Evolutionary conservation across 1,284 basidiomycete genomes (phyloP).

Genomic region (Moniliella sp.): DNA sequence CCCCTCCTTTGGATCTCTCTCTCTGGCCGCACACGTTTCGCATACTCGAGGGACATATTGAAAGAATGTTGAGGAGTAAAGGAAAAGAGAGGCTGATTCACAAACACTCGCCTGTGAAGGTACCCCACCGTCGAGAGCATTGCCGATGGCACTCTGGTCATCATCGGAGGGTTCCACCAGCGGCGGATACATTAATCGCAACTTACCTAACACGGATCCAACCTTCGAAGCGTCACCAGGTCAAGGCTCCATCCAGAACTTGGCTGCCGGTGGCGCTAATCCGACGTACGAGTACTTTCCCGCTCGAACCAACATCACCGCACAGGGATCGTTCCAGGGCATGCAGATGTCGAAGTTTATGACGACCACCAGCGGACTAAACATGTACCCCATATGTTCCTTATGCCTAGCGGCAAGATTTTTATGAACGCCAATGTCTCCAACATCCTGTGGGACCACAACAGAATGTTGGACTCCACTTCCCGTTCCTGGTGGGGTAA

Average conservation of each 20-base stretch:
- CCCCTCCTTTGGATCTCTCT: no score
- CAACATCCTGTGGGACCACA: conserved; percentile 24
- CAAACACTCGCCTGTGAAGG: conserved; percentile 21
- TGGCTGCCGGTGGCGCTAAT: conserved; percentile 11
- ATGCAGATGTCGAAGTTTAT: conserved; percentile 16
- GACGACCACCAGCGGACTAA: conserved; percentile 24
- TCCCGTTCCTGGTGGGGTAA: conserved; percentile 23
- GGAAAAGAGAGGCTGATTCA: conserved; percentile 8
- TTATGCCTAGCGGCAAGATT: conserved; percentile 30
- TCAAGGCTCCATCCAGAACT: conserved; percentile 3
- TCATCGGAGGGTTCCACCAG: conserved; percentile 24
- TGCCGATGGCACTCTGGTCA: conserved; percentile 22
- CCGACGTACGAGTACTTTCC: conserved; percentile 33
- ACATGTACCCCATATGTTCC: conserved; percentile 32
- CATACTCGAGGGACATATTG: conserved; percentile 25
- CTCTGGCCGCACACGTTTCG: no score
- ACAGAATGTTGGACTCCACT: conserved; percentile 11
- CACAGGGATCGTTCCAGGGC: not conserved
- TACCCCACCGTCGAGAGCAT: conserved; percentile 31
- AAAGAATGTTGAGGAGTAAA: no score
- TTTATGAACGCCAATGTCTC: conserved; percentile 33
- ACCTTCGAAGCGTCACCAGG: conserved; percentile 4
- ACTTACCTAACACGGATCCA: conserved; percentile 22
- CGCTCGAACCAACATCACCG: not conserved
- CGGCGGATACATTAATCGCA: conserved; percentile 32